These are phyloP conservation scores for Mycena floridula DNA, from an alignment of 768 basidiomycete species.

Conservation along the genomic window DNA sequence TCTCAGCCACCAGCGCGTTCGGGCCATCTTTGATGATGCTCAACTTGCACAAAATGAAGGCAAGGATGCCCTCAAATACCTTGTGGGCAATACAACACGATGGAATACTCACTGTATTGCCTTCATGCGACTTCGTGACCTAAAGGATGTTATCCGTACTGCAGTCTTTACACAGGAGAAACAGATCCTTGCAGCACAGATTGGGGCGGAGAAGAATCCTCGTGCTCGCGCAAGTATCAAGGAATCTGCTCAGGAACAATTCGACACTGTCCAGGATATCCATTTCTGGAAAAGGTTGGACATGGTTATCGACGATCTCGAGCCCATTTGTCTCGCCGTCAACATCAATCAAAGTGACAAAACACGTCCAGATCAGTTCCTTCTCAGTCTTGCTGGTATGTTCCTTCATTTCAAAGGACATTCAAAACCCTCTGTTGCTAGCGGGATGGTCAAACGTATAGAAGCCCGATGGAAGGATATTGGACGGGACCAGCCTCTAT, in stretches of 20 bases:
- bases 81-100: conserved; percentile 21
- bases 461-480: background rate
- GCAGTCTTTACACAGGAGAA: conserved; percentile 13
- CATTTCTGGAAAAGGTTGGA: background rate
- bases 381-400: background rate
- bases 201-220: conserved; percentile 8
- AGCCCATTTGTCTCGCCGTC: background rate
- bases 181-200: conserved; percentile 19
- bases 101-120: conserved; percentile 23
- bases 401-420: background rate
- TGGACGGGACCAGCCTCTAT: background rate
- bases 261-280: background rate
- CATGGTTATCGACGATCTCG: background rate
- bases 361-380: background rate
- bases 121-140: conserved; percentile 13
- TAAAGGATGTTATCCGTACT: conserved; percentile 15
- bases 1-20: background rate
- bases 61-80: conserved; percentile 9
- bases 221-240: background rate
- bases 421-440: background rate
- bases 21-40: background rate
- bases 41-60: conserved; percentile 9
- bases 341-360: background rate
- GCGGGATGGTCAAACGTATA: background rate
- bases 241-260: background rate